phyloP scores from a whole-genome alignment of 169 alveolate genomes.

The Plasmodium gallinaceum region DNA sequence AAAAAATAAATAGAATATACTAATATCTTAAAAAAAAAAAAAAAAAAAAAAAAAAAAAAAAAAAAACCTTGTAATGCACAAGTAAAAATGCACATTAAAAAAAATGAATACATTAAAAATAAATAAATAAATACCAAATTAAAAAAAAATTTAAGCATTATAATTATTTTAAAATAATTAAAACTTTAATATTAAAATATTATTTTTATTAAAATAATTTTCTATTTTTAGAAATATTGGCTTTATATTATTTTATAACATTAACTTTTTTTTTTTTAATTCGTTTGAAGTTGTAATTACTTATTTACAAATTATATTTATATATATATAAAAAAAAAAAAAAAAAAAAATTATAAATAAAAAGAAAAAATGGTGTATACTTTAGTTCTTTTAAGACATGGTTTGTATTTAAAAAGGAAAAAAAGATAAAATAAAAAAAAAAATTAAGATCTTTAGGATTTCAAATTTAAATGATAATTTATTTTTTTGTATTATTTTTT shows the following conservation, averaged over 20 bases:
- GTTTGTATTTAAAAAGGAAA: constrained; percentile 22
- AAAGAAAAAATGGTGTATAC: constrained; percentile 51
- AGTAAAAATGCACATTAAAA: neutral
- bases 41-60: too few species aligned
- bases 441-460: neutral
- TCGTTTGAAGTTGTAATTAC: too few species aligned
- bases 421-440: constrained; percentile 2
- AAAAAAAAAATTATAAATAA: neutral
- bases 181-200: neutral
- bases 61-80: neutral
- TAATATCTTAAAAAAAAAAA: too few species aligned
- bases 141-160: too few species aligned
- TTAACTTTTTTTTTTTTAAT: too few species aligned
- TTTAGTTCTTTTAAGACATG: constrained; percentile 75
- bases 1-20: too few species aligned
- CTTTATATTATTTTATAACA: neutral
- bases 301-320: neutral
- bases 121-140: too few species aligned
- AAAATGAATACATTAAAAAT: too few species aligned
- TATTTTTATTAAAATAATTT: neutral
- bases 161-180: too few species aligned
- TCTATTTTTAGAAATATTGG: neutral
- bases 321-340: neutral
- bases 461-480: neutral
- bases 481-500: neutral